These are phyloP conservation scores for Orbilia quercus DNA, from an alignment of 2,329 filamentous ascomycete species.

Conservation along the genomic window DNA sequence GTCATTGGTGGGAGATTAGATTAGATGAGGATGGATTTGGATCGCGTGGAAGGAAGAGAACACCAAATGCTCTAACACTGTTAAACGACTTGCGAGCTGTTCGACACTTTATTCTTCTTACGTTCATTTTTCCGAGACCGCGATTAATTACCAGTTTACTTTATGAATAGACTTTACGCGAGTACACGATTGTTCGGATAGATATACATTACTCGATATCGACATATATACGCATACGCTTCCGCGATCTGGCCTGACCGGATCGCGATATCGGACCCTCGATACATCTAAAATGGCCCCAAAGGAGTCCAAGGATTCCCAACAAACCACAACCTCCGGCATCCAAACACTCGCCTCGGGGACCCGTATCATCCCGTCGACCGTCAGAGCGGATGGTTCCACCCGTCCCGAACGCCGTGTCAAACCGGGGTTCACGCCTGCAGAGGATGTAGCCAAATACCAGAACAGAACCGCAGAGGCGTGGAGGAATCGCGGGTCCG, in stretches of 20 bases:
- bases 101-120: too few relatives aligned
- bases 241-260: not conserved
- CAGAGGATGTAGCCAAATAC: constrained; percentile 96
- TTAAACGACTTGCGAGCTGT: too few relatives aligned
- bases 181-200: too few relatives aligned
- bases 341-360: constrained; percentile 81
- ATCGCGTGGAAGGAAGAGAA: not conserved
- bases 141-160: too few relatives aligned
- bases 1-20: constrained; percentile 50
- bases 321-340: constrained; percentile 71
- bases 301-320: constrained; percentile 55
- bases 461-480: constrained; percentile 89
- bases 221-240: too few relatives aligned
- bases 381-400: constrained; percentile 84
- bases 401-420: constrained; percentile 95
- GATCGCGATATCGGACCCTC: not conserved
- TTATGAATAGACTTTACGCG: too few relatives aligned
- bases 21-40: constrained; percentile 1
- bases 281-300: not conserved
- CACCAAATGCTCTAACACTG: too few relatives aligned
- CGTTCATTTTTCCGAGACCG: too few relatives aligned
- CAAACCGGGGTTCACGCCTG: constrained; percentile 89
- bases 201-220: too few relatives aligned
- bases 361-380: constrained; percentile 88
- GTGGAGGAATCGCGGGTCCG: constrained; percentile 79